Conservation (phyloP, 257 asterid genomes). For the Thymus mandschuricus region DNA sequence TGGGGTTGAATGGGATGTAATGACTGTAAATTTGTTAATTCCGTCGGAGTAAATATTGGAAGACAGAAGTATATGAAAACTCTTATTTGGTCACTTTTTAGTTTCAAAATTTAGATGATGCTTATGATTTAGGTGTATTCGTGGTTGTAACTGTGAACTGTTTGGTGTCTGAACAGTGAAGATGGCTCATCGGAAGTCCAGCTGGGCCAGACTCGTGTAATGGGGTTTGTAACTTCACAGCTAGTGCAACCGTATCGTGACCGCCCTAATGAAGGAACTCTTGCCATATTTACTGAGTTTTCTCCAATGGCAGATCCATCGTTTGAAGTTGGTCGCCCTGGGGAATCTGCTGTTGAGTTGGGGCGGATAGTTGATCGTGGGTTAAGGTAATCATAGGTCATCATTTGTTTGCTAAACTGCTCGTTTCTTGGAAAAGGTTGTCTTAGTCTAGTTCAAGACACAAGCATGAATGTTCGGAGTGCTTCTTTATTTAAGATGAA, state of each 20-base stretch:
- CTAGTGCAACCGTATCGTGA: conserved; percentile 92
- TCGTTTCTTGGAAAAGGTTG: neutral
- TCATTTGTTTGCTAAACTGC: neutral
- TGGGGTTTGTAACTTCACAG: conserved; percentile 84
- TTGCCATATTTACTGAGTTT: conserved; percentile 83
- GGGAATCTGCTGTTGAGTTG: conserved; percentile 89
- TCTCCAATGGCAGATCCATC: conserved; percentile 99
- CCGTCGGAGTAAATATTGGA: neutral
- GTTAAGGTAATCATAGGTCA: conserved; percentile 56
- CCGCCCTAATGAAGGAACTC: conserved; percentile 88
- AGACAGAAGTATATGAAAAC: neutral
- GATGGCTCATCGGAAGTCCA: conserved; percentile 98
- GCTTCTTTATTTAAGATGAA: neutral
- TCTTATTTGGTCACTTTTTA: neutral
- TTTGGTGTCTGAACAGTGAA: conserved; percentile 59
- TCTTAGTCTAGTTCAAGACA: conserved; percentile 16
- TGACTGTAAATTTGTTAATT: neutral
- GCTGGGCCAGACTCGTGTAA: conserved; percentile 86
- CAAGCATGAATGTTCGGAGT: neutral
- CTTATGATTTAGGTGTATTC: neutral
- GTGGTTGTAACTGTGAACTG: conserved; percentile 6
- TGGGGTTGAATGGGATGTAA: neutral
- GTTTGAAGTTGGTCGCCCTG: conserved; percentile 90
- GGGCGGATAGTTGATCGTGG: conserved; percentile 98
- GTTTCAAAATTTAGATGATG: neutral